A percentile compares a stretch with the other conserved stretches of the same genome.
phyloP scores from a whole-genome alignment of 441 rosid genomes.

The Mallotus japonicus region DNA sequence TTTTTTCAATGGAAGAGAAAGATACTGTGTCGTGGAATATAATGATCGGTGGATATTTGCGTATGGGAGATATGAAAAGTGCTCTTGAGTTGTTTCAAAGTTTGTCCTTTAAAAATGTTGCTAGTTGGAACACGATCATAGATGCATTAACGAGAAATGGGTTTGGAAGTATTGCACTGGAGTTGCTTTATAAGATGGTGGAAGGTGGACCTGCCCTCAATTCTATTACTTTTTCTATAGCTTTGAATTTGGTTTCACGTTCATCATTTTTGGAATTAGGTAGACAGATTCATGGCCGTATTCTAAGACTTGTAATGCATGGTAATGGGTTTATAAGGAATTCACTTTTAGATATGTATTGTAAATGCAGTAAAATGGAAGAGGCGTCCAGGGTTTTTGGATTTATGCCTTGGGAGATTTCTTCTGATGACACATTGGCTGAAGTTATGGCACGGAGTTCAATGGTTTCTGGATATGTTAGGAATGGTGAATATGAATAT shows the following conservation, averaged over 20 bases:
- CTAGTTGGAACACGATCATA: conserved; percentile 31
- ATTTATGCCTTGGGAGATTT: conserved; percentile 1
- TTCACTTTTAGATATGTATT: conserved; percentile 32
- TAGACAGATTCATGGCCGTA: conserved; percentile 27
- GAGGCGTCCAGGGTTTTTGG: conserved; percentile 19
- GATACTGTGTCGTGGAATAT: conserved; percentile 45
- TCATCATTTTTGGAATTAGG: conserved; percentile 21
- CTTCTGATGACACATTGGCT: conserved; percentile 15
- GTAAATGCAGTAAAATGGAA: conserved; percentile 29
- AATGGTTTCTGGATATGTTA: conserved; percentile 32
- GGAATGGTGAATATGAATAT: conserved; percentile 28
- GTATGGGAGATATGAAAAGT: conserved; percentile 35
- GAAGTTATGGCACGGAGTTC: conserved; percentile 29
- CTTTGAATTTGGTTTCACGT: conserved; percentile 28
- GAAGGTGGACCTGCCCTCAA: conserved; percentile 33
- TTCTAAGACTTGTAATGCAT: conserved; percentile 17
- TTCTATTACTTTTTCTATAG: conserved; percentile 25
- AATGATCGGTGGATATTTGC: conserved; percentile 39
- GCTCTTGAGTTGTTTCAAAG: conserved; percentile 38
- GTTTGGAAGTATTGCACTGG: conserved; percentile 21
- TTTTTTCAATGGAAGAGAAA: conserved; percentile 36
- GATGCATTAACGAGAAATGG: conserved; percentile 26
- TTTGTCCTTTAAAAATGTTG: conserved; percentile 23
- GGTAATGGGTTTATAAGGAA: conserved; percentile 22
- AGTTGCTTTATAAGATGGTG: conserved; percentile 28